Evolutionary conservation across 805 yeast genomes (phyloP).

Genomic region (Pichia heedii): DNA sequence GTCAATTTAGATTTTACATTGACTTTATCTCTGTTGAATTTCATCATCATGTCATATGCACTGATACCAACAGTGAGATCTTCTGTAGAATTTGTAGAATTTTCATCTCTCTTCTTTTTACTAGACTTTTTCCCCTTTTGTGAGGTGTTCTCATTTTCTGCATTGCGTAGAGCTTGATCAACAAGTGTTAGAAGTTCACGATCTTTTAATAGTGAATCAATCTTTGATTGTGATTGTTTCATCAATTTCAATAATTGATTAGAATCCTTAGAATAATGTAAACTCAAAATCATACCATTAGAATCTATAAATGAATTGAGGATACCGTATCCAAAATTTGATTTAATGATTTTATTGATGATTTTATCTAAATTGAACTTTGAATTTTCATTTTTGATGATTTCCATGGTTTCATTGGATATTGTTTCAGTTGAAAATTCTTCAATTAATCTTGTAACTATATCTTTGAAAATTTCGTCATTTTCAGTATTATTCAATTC

Average conservation of each 20-base stretch:
- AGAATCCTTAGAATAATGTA: constrained; percentile 44
- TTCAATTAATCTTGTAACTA: constrained; percentile 54
- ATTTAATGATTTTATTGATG: constrained; percentile 35
- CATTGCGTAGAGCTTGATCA: constrained; percentile 32
- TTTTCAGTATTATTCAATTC: constrained; percentile 50
- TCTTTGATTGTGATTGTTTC: constrained; percentile 34
- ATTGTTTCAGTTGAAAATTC: constrained; percentile 57
- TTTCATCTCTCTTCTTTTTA: background rate
- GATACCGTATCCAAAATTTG: constrained; percentile 50
- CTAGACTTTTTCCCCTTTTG: constrained; percentile 13
- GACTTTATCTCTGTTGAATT: background rate
- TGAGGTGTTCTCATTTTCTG: constrained; percentile 11
- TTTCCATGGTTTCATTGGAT: constrained; percentile 36
- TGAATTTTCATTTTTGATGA: constrained; percentile 21
- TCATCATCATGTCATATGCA: background rate
- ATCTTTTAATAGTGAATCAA: constrained; percentile 29
- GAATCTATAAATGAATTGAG: constrained; percentile 61
- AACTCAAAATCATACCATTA: constrained; percentile 56
- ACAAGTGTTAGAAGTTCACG: constrained; percentile 39
- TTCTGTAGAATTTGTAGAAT: background rate
- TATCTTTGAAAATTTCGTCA: constrained; percentile 59
- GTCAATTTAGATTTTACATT: background rate
- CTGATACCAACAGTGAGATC: background rate
- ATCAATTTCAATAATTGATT: constrained; percentile 37
- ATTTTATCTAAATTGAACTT: constrained; percentile 34